Percentiles rank a stretch among this genome's conserved stretches.
Evolutionary conservation across 441 rosid genomes (phyloP).

Genomic region (Gossypium trilobum): DNA sequence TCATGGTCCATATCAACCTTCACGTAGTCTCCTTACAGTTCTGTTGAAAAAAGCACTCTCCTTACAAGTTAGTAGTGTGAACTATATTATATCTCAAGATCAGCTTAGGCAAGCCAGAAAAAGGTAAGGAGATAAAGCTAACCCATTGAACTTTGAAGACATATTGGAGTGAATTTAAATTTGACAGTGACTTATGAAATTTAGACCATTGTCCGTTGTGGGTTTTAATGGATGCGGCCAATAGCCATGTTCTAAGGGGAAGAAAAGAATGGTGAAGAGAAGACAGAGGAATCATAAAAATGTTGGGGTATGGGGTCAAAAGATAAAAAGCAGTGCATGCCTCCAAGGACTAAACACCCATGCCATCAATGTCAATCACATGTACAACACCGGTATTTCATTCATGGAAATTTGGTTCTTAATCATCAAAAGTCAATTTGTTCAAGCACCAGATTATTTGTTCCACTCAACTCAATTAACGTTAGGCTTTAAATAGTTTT

Average conservation of each 20-base stretch:
- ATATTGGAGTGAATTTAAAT: background rate
- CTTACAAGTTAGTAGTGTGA: background rate
- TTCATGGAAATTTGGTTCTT: background rate
- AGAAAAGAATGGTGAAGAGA: background rate
- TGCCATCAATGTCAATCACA: background rate
- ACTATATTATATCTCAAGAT: too few relatives aligned
- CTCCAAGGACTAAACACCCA: background rate
- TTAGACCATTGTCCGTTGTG: background rate
- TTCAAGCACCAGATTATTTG: too few relatives aligned
- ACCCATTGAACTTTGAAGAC: background rate
- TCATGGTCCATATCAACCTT: too few relatives aligned
- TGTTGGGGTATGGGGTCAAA: background rate
- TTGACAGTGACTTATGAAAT: background rate
- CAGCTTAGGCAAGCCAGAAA: background rate
- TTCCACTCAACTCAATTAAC: too few relatives aligned
- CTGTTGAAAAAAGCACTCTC: too few relatives aligned
- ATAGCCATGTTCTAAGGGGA: background rate
- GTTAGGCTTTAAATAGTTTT: too few relatives aligned
- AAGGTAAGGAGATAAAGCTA: background rate
- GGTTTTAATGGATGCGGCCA: background rate
- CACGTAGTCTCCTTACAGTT: too few relatives aligned
- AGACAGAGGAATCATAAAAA: background rate
- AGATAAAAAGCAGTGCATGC: background rate
- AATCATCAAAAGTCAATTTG: background rate
- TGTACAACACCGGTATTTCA: background rate